Evolutionary conservation across 140 eudicot species (phyloP).

Genomic region (Flaveria floridana): DNA sequence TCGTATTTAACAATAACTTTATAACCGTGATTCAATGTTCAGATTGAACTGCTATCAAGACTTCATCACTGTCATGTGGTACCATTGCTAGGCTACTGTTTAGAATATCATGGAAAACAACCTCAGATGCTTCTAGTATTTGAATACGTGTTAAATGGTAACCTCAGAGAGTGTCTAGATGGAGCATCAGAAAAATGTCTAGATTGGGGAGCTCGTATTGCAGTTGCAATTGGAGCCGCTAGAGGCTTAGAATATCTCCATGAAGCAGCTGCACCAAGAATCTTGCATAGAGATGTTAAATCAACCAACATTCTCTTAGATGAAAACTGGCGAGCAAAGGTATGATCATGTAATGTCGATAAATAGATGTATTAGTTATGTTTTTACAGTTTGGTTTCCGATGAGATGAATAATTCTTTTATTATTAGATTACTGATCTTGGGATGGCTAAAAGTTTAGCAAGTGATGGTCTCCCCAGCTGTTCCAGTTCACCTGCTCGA

Average conservation of each 20-base stretch:
- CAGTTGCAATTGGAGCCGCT: constrained; percentile 97
- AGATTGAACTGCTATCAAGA: constrained; percentile 87
- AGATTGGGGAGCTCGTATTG: constrained; percentile 76
- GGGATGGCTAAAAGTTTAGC: constrained; percentile 90
- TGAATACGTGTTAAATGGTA: constrained; percentile 78
- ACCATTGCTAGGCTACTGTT: constrained; percentile 89
- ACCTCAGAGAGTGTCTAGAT: constrained; percentile 81
- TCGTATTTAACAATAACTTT: background rate
- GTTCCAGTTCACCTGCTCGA: constrained; percentile 88
- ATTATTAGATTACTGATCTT: constrained; percentile 79
- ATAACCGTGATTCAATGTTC: constrained; percentile 9
- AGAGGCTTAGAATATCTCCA: constrained; percentile 96
- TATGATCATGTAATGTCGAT: constrained; percentile 13
- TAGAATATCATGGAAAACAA: constrained; percentile 61
- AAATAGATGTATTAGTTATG: background rate
- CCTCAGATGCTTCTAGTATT: constrained; percentile 82
- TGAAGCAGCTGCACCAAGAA: constrained; percentile 96
- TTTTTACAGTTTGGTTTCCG: background rate
- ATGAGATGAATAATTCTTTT: constrained; percentile 4
- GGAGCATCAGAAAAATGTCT: constrained; percentile 57
- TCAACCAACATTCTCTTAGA: constrained; percentile 86
- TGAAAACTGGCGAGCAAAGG: constrained; percentile 92
- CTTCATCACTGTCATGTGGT: constrained; percentile 96
- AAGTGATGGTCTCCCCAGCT: constrained; percentile 70
- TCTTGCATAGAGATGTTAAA: constrained; percentile 94